Evolutionary conservation across 306 rosid genomes (phyloP).

Genomic region (Ziziphus jujuba): DNA sequence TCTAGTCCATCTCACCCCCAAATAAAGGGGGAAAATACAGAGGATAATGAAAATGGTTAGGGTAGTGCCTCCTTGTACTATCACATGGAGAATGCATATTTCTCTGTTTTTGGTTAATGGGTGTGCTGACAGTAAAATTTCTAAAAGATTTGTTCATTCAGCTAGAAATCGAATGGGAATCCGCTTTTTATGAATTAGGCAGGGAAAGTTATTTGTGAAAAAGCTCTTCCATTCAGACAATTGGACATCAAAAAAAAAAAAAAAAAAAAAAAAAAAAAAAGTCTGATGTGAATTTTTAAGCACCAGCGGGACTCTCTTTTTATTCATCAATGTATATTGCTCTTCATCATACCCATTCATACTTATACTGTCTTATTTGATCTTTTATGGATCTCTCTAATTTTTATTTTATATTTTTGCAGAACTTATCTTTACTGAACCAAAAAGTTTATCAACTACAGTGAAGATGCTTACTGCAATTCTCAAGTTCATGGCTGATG

Average conservation of each 20-base stretch:
- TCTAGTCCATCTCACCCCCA: too few relatives aligned
- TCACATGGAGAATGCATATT: too few relatives aligned
- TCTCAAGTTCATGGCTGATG: slow-evolving; percentile 73
- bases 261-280: too few relatives aligned
- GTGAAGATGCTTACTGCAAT: slow-evolving; percentile 75
- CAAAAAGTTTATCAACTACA: slow-evolving; percentile 40
- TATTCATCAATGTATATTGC: neutral
- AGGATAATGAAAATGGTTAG: too few relatives aligned
- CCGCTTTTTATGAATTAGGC: too few relatives aligned
- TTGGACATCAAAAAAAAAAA: neutral
- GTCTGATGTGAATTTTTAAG: neutral
- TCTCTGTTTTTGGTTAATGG: too few relatives aligned
- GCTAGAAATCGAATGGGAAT: too few relatives aligned
- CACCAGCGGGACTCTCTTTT: neutral
- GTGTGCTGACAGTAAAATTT: too few relatives aligned
- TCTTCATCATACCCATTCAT: neutral
- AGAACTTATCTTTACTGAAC: slow-evolving; percentile 41
- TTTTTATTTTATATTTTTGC: slow-evolving; percentile 11
- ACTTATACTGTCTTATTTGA: slow-evolving; percentile 9
- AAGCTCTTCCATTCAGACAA: neutral
- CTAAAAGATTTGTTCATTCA: too few relatives aligned
- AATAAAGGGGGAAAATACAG: too few relatives aligned
- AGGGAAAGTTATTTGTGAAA: neutral
- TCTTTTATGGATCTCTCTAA: too few relatives aligned
- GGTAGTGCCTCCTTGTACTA: too few relatives aligned